A percentile compares a stretch with the other conserved stretches of the same genome.
phyloP scores from a whole-genome alignment of 2,329 filamentous ascomycete species.

The Graphilbum sp. region DNA sequence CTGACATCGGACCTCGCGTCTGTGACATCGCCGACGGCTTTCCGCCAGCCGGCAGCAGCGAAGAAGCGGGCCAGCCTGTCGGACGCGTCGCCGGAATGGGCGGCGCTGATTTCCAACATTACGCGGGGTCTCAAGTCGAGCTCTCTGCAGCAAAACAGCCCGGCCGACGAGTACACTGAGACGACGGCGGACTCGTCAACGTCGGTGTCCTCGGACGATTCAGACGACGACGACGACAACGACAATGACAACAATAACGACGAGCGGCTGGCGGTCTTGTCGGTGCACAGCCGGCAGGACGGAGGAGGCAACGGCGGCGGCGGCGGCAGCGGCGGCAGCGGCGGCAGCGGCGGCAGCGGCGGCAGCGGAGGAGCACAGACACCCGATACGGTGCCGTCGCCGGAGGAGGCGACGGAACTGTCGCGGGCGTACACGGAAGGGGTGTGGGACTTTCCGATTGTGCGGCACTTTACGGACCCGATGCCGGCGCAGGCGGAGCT shows the following conservation, averaged over 20 bases:
- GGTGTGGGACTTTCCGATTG: constrained; percentile 30
- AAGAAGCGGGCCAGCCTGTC: constrained; percentile 6
- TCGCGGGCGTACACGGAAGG: constrained; percentile 31
- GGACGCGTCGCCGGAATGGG: constrained; percentile 9
- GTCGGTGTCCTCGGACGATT: constrained; percentile 9
- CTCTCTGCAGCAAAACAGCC: constrained; percentile 18
- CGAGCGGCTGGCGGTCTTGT: constrained; percentile 33
- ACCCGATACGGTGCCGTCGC: constrained; percentile 18
- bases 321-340: background rate
- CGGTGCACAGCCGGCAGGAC: constrained; percentile 14
- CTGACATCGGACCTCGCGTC: constrained; percentile 5
- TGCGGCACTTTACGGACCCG: constrained; percentile 41
- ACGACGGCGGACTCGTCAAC: constrained; percentile 3
- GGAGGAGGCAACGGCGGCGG: background rate
- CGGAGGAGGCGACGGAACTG: constrained; percentile 31
- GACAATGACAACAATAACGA: constrained; percentile 21
- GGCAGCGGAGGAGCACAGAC: background rate
- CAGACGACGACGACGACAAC: constrained; percentile 32
- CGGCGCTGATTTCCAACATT: constrained; percentile 20
- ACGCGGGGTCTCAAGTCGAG: constrained; percentile 18
- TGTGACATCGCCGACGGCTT: constrained; percentile 9
- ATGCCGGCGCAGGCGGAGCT: constrained; percentile 33
- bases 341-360: background rate
- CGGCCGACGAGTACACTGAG: constrained; percentile 5
- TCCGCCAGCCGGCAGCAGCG: constrained; percentile 5